Evolutionary conservation across 2,329 filamentous ascomycete species (phyloP).

Genomic region (Colletotrichum spaethianum): DNA sequence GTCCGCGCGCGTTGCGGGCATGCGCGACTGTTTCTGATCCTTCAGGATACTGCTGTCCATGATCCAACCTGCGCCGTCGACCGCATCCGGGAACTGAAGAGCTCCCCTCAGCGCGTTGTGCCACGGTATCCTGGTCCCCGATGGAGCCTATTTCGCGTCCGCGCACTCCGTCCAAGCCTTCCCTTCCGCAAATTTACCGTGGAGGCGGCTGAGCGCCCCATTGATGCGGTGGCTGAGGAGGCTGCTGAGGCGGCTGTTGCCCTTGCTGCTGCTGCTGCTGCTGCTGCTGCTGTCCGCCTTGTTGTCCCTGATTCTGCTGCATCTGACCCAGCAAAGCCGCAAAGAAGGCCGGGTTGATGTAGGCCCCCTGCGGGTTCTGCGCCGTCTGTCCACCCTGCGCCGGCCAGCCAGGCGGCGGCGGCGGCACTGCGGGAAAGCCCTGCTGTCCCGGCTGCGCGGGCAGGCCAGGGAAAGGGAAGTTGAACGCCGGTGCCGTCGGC

Average conservation of each 20-base stretch:
- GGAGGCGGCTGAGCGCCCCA: constrained; percentile 39
- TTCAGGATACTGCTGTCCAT: not conserved
- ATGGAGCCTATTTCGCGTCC: not conserved
- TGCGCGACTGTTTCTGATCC: too few species aligned
- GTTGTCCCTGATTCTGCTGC: constrained; percentile 50
- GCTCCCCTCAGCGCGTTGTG: not conserved
- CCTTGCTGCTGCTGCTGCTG: constrained; percentile 30
- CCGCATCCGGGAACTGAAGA: not conserved
- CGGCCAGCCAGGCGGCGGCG: constrained; percentile 57
- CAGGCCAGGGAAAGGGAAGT: constrained; percentile 62
- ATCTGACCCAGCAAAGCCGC: constrained; percentile 63
- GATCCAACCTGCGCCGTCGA: not conserved
- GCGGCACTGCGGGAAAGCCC: constrained; percentile 55
- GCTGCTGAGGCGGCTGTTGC: constrained; percentile 48
- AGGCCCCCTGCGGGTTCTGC: constrained; percentile 58
- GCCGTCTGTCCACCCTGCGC: constrained; percentile 50
- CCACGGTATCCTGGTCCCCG: not conserved
- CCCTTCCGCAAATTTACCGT: not conserved
- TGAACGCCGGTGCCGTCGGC: constrained; percentile 52
- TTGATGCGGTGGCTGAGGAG: constrained; percentile 43
- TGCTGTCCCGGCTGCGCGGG: constrained; percentile 51
- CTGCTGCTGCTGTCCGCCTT: constrained; percentile 46
- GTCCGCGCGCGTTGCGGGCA: not conserved
- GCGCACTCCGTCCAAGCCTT: not conserved
- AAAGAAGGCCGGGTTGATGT: constrained; percentile 72